Base-by-base conservation (phyloP, 352 stramenopile species). In the Blastocystis sp. region DNA sequence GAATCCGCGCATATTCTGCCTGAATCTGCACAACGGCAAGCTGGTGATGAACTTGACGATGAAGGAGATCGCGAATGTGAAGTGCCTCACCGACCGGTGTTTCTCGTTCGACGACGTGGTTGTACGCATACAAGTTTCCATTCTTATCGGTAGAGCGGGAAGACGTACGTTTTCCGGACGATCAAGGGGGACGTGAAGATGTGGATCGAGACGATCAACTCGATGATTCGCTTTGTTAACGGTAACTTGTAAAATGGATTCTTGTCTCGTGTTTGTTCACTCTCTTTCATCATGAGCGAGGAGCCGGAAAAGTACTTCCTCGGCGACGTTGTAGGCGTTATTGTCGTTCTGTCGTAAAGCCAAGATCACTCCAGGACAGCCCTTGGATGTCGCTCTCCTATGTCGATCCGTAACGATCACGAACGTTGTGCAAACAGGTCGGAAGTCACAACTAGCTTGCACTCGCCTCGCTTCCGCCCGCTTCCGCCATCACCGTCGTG, bases 301-400 rank as follows among this genome's bases (percentile, higher is more conserved):
- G 74, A 85, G 41, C 74, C 74, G 51, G 31, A 85, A 51, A 50
- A 85, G 21, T 85, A 85, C 55, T 85, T 85, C 33, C 66, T 85
- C 39, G 74, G 41, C 51, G 61, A 69, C 12, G 33, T 16, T 45
- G 74, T 85, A 69, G 13, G 21, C 2, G 9, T 2, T 51, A 0
- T 1, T 21, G 65, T n/a, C 21, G 24, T 3, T 19, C 59, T 4
- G 50, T 12, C 16, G 65, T 37, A 24, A 31, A 29, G 4, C 26
- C 21, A 33, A 78, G 66, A 78, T 78, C 37, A 21, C 16, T 67
- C 74, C 74, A 33, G 74, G 51, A 55, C 33, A 85, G 41, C 19
- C 51, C 3, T 31, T 85, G 21, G 74, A 67, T 41, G 29, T 85
- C 1, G 74, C 74, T 9, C 33, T 85, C 13, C 33, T 85, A 1